Percentiles rank a stretch among this genome's conserved stretches.
Conservation (phyloP, 169 alveolate species). For the Sarcocystis neurona region DNA sequence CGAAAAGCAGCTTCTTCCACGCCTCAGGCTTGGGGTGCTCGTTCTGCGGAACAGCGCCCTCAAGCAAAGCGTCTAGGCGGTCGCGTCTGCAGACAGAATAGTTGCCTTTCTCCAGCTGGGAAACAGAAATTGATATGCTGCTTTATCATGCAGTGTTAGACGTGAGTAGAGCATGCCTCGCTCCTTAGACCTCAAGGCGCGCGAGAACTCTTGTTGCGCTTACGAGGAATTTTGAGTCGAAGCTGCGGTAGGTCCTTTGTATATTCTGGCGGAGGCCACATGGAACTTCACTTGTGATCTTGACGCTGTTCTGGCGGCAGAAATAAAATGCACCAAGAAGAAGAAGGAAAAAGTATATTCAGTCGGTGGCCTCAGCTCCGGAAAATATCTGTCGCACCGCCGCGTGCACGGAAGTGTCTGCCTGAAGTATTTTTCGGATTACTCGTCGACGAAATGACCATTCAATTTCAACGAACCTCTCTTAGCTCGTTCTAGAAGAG, state of each 20-base stretch:
- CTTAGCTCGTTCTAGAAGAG: no score
- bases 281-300: conserved; percentile 94
- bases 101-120: neutral
- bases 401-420: no score
- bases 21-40: conserved; percentile 87
- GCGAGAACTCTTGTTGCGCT: neutral
- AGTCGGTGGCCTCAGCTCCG: no score
- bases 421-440: no score
- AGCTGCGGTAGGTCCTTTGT: conserved; percentile 76
- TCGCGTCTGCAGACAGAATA: no score
- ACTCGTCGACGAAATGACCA: no score
- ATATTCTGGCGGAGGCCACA: conserved; percentile 90
- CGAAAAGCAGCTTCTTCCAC: conserved; percentile 91
- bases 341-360: neutral
- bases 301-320: conserved; percentile 86
- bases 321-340: neutral
- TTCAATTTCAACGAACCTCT: no score
- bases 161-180: neutral
- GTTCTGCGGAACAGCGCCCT: conserved; percentile 85
- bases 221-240: conserved; percentile 7
- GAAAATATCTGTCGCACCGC: no score
- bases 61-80: no score
- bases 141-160: no score
- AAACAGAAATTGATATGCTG: neutral
- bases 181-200: neutral